Percentiles rank a stretch among this genome's conserved stretches.
phyloP scores from a whole-genome alignment of 1,284 basidiomycete genomes.

The Cystobasidium sp. region DNA sequence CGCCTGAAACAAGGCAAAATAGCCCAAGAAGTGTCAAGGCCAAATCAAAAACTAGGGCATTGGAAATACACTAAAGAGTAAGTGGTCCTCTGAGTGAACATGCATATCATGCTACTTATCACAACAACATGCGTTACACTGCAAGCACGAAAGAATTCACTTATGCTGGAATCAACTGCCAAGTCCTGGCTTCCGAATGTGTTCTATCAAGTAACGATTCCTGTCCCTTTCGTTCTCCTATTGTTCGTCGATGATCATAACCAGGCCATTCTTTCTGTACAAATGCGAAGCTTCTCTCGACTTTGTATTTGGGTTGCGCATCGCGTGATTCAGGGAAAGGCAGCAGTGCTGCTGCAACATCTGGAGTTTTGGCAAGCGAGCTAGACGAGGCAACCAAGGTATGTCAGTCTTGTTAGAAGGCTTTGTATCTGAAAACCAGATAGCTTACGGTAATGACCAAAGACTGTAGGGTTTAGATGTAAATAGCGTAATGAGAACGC shows the following conservation, averaged over 20 bases:
- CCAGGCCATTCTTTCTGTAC: constrained; percentile 73
- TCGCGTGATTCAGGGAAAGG: constrained; percentile 49
- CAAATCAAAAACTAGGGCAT: no score
- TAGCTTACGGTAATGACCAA: constrained; percentile 65
- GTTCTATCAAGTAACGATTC: constrained; percentile 28
- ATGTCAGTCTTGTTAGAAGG: constrained; percentile 41
- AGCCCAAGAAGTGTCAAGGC: no score
- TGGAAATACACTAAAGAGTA: no score
- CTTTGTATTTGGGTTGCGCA: constrained; percentile 69
- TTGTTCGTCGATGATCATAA: constrained; percentile 89
- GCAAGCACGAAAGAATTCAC: neutral
- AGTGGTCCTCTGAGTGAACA: no score
- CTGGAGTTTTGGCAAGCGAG: constrained; percentile 77
- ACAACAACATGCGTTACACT: constrained; percentile 2
- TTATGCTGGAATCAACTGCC: constrained; percentile 21
- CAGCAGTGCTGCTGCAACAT: constrained; percentile 57
- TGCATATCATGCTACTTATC: neutral
- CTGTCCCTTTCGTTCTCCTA: constrained; percentile 55
- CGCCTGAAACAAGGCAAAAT: no score
- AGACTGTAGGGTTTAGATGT: constrained; percentile 85
- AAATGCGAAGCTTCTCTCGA: constrained; percentile 83
- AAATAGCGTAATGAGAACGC: constrained; percentile 84
- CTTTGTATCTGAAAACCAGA: neutral
- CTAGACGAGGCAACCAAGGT: constrained; percentile 55
- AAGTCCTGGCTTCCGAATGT: constrained; percentile 39